Base-by-base conservation (phyloP, 2,329 filamentous ascomycete species). In the Alternaria postmessia region DNA sequence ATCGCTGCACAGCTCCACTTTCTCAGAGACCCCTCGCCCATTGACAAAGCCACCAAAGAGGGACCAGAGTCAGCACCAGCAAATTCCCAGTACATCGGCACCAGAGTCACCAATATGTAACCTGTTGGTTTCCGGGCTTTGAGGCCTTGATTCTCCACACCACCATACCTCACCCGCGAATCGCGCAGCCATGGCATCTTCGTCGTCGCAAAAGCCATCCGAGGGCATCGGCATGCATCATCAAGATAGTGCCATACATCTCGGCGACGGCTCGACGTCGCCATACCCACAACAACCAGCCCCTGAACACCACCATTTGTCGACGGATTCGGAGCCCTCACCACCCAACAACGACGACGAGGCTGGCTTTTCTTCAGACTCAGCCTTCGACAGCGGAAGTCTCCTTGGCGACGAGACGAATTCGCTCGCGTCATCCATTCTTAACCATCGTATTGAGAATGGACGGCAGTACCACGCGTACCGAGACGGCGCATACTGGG, bases 401-500 rank as follows among this genome's bases (percentile, higher is more conserved):
- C 66, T 78, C 22, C 61, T 78, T 12, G 75, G 69, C 34, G 75
- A 75, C 54, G 76, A 76, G 59, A 78, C 75, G 7, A 70, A 77
- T 57, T 75, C 75, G 24, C 67, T 78, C 20, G 74, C 73, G 7
- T 77, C 75, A 22, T 75, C 72, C 44, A 75, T 77, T 46, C 67
- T 76, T 42, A 51, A 75, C 61, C 76, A 78, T 61, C 66, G 73
- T n/a, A 76, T 76, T 51, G 75, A 78, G 58, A 79, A 79, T 52
- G 77, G 77, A 2, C 67, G 77, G 3, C 71, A 73, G 46, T 79
- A 79, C 63, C 75, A 78, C 47, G 73, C 72, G 5, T 78, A 77
- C 54, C 67, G 75, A 20, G 76, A 78, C 56, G 76, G 76, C 52
- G 69, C 73, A 16, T 77, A 79, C 67, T 75, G 73, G 74, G 79